A percentile compares a stretch with the other conserved stretches of the same genome.
phyloP scores from a whole-genome alignment of 768 basidiomycete species.

The Rhodotorula sphaerocarpa region DNA sequence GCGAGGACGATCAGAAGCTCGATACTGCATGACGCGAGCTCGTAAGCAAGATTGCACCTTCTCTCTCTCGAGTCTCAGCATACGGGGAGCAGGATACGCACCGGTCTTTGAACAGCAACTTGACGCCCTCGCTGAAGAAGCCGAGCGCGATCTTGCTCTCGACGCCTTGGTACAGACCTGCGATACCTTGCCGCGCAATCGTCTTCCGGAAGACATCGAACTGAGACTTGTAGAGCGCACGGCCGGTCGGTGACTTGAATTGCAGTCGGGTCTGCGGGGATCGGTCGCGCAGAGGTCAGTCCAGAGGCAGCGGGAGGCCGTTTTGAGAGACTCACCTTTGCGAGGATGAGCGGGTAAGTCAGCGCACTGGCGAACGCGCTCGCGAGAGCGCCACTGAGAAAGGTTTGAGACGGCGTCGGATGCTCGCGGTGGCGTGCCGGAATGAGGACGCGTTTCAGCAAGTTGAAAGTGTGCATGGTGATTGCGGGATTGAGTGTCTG shows the following conservation, averaged over 20 bases:
- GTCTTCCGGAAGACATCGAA: slow-evolving; percentile 33
- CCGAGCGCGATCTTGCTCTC: slow-evolving; percentile 45
- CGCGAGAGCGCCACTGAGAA: slow-evolving; percentile 54
- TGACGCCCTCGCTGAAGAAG: slow-evolving; percentile 55
- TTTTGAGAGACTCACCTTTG: slow-evolving; percentile 44
- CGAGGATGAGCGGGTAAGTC: slow-evolving; percentile 56
- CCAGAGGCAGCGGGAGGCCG: not conserved
- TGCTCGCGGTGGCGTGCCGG: slow-evolving; percentile 39
- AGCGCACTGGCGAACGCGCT: slow-evolving; percentile 50
- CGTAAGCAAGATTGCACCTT: not conserved
- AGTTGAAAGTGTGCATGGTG: slow-evolving; percentile 53
- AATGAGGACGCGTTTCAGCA: slow-evolving; percentile 48
- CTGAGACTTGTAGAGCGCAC: slow-evolving; percentile 31
- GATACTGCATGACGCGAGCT: not conserved
- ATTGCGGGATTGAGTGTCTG: slow-evolving; percentile 53
- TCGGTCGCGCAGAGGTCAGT: too few species aligned
- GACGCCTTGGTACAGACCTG: slow-evolving; percentile 43
- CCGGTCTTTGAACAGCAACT: slow-evolving; percentile 57
- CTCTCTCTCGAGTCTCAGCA: not conserved
- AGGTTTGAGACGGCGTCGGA: slow-evolving; percentile 50
- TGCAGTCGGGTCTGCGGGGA: slow-evolving; percentile 37
- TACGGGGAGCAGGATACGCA: slow-evolving; percentile 16
- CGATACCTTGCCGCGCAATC: slow-evolving; percentile 39
- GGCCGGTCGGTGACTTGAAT: slow-evolving; percentile 37
- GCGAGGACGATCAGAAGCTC: slow-evolving; percentile 14